These are phyloP conservation scores for Ustilago sp. DNA, from an alignment of 1,284 basidiomycete genomes.

Conservation along the genomic window DNA sequence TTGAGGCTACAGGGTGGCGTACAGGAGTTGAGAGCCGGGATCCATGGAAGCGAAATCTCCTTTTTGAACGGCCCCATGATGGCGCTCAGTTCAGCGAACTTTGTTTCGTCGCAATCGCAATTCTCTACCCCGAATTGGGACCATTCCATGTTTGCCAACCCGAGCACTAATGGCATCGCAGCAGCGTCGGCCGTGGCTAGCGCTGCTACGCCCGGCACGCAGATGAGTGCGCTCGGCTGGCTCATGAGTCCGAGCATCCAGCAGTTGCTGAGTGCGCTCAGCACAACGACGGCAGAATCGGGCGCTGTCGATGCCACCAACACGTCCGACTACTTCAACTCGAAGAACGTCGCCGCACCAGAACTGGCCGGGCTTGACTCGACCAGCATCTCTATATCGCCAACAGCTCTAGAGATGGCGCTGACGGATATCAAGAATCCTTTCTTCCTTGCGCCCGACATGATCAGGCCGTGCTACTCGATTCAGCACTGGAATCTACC, in stretches of 20 bases:
- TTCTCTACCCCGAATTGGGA: slow-evolving; percentile 48
- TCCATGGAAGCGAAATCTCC: slow-evolving; percentile 56
- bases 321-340: slow-evolving; percentile 50
- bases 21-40: slow-evolving; percentile 59
- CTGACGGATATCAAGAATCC: slow-evolving; percentile 57
- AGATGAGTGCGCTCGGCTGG: slow-evolving; percentile 53
- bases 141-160: slow-evolving; percentile 41
- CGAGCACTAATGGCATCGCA: slow-evolving; percentile 26
- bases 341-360: slow-evolving; percentile 25
- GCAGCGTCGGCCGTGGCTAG: slow-evolving; percentile 22
- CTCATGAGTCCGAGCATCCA: slow-evolving; percentile 61
- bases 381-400: slow-evolving; percentile 18
- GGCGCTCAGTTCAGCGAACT: slow-evolving; percentile 35
- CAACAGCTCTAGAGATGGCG: slow-evolving; percentile 49
- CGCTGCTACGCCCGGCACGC: slow-evolving; percentile 25
- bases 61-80: slow-evolving; percentile 39
- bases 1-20: slow-evolving; percentile 59
- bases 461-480: slow-evolving; percentile 60
- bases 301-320: slow-evolving; percentile 34
- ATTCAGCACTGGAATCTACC: slow-evolving; percentile 60
- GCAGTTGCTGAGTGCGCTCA: slow-evolving; percentile 52
- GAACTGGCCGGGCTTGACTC: slow-evolving; percentile 11
- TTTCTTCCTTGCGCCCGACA: slow-evolving; percentile 56
- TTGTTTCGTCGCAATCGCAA: slow-evolving; percentile 35
- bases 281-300: slow-evolving; percentile 33